Evolutionary conservation across 257 asterid species (phyloP).

Genomic region (Orobanche coerulescens): DNA sequence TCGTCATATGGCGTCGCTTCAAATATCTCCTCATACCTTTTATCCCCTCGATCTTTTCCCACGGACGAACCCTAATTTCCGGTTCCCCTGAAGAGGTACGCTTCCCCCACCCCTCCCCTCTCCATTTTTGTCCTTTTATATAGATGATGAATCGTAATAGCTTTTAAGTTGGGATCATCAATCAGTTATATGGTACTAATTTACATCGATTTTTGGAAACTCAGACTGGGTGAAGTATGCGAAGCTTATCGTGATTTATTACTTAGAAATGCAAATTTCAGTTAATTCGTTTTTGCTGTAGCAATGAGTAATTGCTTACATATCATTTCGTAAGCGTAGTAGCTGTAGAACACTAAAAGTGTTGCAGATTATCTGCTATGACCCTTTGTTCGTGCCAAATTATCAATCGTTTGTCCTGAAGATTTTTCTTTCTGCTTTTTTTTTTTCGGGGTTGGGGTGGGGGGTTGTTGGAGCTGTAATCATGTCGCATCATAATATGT

Average conservation of each 20-base stretch:
- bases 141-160: not conserved
- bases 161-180: not conserved
- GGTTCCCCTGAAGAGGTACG: not conserved
- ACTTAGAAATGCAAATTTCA: not conserved
- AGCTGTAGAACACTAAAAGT: not conserved
- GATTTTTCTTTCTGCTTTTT: too few species aligned
- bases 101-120: not conserved
- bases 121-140: too few species aligned
- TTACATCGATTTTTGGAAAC: not conserved
- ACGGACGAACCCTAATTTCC: conserved; percentile 17
- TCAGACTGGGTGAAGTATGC: not conserved
- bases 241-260: not conserved
- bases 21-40: not conserved
- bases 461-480: too few species aligned
- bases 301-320: not conserved
- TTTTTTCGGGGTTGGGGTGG: too few species aligned
- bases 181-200: not conserved
- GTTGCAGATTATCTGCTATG: not conserved
- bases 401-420: not conserved
- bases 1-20: not conserved
- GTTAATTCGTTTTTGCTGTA: not conserved
- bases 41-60: not conserved
- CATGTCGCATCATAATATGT: too few species aligned
- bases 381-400: not conserved
- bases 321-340: not conserved